Evolutionary conservation across 169 alveolate species (phyloP).

Genomic region (Babesia gibsoni): DNA sequence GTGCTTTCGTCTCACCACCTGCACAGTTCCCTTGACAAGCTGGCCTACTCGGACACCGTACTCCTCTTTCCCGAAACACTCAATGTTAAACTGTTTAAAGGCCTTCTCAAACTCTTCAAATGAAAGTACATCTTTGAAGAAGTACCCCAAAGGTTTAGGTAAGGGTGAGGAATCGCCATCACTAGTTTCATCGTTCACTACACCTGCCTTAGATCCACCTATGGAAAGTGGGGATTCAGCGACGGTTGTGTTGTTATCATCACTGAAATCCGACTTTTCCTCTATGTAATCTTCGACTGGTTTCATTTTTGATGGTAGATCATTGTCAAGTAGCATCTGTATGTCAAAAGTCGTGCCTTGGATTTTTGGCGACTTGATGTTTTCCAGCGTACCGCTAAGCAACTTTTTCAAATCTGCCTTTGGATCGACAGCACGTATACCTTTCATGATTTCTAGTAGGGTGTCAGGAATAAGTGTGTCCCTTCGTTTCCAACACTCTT

Average conservation of each 20-base stretch:
- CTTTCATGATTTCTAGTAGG: conserved; percentile 15
- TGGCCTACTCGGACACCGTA: conserved; percentile 42
- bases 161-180: not conserved
- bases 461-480: conserved; percentile 18
- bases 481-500: conserved; percentile 42
- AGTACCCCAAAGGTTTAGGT: conserved; percentile 46
- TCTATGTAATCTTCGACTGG: not conserved
- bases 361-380: conserved; percentile 20
- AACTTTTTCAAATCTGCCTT: conserved; percentile 25
- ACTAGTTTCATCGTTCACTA: not conserved
- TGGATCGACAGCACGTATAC: conserved; percentile 38
- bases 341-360: conserved; percentile 10
- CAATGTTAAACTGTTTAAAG: conserved; percentile 40
- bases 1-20: conserved; percentile 8
- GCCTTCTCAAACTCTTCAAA: conserved; percentile 54
- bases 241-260: not conserved
- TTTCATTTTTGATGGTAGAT: not conserved
- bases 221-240: not conserved
- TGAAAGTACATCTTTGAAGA: conserved; percentile 45
- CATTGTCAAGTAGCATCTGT: not conserved
- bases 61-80: conserved; percentile 53
- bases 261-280: not conserved
- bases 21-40: conserved; percentile 51
- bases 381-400: conserved; percentile 41
- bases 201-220: not conserved